phyloP scores from a whole-genome alignment of 2,329 filamentous ascomycete species.

The Alternaria brassicae region DNA sequence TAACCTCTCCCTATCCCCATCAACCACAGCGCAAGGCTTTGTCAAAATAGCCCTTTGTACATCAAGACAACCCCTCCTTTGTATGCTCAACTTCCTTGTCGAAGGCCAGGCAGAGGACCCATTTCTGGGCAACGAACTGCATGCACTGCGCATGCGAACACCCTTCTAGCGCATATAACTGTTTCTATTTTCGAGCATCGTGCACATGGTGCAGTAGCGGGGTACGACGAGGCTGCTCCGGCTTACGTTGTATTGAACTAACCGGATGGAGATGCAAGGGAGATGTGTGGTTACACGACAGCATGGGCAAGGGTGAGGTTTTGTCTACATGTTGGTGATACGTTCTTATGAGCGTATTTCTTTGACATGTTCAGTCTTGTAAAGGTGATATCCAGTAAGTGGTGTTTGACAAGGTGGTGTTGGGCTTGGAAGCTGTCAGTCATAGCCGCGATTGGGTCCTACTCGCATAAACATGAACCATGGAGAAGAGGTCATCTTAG shows the following conservation, averaged over 20 bases:
- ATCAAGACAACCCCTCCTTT: neutral
- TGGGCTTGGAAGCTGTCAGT: too few relatives aligned
- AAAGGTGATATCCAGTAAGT: too few relatives aligned
- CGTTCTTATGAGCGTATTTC: too few relatives aligned
- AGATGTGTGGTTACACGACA: neutral
- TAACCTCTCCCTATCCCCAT: neutral
- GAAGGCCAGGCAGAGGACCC: neutral
- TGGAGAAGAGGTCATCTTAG: too few relatives aligned
- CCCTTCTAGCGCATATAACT: conserved; percentile 10
- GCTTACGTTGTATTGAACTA: conserved; percentile 13
- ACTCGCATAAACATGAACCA: too few relatives aligned
- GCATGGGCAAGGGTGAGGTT: neutral
- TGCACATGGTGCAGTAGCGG: neutral
- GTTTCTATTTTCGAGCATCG: neutral
- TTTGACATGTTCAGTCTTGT: too few relatives aligned
- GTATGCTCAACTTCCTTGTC: neutral
- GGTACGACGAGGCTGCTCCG: neutral
- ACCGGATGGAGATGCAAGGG: neutral
- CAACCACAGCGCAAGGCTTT: neutral
- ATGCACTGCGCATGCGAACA: conserved; percentile 20
- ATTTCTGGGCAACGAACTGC: conserved; percentile 9
- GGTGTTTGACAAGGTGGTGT: too few relatives aligned
- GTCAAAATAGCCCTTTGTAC: neutral
- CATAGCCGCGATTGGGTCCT: too few relatives aligned
- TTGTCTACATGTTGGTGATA: neutral